These are phyloP conservation scores for Hypholoma sublateritium DNA, from an alignment of 768 basidiomycete species.

Conservation along the genomic window DNA sequence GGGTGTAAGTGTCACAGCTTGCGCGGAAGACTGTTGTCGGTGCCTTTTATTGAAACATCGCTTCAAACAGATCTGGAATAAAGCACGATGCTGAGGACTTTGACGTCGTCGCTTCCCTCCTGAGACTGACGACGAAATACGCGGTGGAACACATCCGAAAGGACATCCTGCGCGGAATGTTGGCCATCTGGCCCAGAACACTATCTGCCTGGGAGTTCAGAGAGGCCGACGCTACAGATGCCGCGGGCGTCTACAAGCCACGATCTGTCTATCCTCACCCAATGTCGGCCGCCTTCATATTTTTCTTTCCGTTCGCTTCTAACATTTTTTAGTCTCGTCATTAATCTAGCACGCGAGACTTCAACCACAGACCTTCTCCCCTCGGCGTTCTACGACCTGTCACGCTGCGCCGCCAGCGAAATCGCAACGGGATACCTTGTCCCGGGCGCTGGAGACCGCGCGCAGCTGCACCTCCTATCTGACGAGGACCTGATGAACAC, in stretches of 20 bases:
- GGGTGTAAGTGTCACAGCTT: conserved; percentile 47
- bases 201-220: conserved; percentile 66
- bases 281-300: conserved; percentile 44
- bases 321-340: conserved; percentile 48
- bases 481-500: conserved; percentile 57
- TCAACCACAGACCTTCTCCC: conserved; percentile 61
- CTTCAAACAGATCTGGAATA: conserved; percentile 36
- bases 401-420: conserved; percentile 63
- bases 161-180: conserved; percentile 54
- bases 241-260: conserved; percentile 55
- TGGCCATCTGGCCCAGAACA: conserved; percentile 58
- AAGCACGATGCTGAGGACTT: conserved; percentile 53
- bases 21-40: background rate
- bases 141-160: conserved; percentile 55
- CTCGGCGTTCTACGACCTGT: conserved; percentile 80
- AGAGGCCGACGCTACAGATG: conserved; percentile 55
- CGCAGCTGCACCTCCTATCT: conserved; percentile 40
- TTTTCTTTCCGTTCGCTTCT: background rate
- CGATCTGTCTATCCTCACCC: conserved; percentile 61
- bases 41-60: too few relatives aligned
- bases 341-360: conserved; percentile 63
- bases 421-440: conserved; percentile 50
- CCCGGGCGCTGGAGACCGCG: conserved; percentile 22
- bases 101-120: conserved; percentile 49
- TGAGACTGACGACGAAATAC: conserved; percentile 67